phyloP scores from a whole-genome alignment of 2,329 filamentous ascomycete species.

The Coniochaeta sp. region DNA sequence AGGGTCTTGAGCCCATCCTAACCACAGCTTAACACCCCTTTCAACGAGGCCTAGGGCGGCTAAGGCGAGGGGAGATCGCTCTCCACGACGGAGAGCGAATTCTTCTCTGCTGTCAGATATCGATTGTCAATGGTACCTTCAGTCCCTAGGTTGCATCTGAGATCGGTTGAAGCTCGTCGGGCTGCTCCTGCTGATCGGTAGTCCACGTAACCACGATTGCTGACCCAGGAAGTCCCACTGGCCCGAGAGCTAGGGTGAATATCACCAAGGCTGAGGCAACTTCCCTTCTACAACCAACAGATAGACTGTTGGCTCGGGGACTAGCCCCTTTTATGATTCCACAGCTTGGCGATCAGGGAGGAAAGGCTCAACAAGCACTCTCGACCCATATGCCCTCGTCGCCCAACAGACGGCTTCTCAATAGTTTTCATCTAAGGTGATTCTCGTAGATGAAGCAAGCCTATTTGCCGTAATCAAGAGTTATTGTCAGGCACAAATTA shows the following conservation, averaged over 20 bases:
- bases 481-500: slow-evolving; percentile 14
- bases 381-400: not conserved
- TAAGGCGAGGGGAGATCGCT: not conserved
- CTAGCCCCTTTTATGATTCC: not conserved
- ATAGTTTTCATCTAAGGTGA: slow-evolving; percentile 9
- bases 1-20: not conserved
- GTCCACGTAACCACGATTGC: not conserved
- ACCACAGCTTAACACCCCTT: not conserved
- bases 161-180: not conserved
- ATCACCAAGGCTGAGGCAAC: not conserved
- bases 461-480: slow-evolving; percentile 10
- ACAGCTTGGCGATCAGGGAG: not conserved
- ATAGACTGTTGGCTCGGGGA: not conserved
- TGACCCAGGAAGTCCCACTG: not conserved
- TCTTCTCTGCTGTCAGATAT: not conserved
- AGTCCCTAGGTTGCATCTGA: not conserved
- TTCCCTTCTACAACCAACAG: slow-evolving; percentile 3
- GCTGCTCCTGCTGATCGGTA: not conserved
- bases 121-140: not conserved
- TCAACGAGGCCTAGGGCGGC: not conserved
- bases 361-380: not conserved
- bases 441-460: slow-evolving; percentile 11
- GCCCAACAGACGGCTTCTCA: slow-evolving; percentile 1
- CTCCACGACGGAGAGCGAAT: not conserved
- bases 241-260: not conserved